Percentiles rank a stretch among this genome's conserved stretches.
phyloP scores from a whole-genome alignment of 1,139 yeast species.

The Geotrichum cucujoidarum region DNA sequence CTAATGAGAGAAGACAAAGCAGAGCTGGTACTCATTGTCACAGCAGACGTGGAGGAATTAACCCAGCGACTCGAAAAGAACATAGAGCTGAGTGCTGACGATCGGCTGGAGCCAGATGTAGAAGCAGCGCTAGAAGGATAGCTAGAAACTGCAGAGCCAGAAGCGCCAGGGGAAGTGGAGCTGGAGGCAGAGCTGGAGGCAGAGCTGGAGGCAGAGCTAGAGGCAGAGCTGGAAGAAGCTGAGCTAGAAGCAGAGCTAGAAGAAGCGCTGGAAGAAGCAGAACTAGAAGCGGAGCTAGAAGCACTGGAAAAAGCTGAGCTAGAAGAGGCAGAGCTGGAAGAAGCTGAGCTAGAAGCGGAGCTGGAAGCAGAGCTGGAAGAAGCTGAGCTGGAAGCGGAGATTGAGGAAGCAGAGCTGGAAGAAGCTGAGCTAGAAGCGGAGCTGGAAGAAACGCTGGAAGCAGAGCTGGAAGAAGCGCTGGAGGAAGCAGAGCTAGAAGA shows the following conservation, averaged over 20 bases:
- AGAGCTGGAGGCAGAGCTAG: conserved; percentile 3
- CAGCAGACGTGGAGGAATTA: too few species aligned
- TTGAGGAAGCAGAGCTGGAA: conserved; percentile 1
- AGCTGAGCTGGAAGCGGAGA: conserved; percentile 1
- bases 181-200: background rate
- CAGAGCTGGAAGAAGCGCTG: conserved; percentile 1
- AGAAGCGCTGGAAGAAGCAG: conserved; percentile 4
- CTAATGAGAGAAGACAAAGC: background rate
- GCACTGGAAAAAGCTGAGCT: background rate
- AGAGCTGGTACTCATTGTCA: too few species aligned
- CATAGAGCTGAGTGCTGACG: too few species aligned
- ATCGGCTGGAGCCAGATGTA: too few species aligned
- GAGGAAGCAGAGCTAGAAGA: conserved; percentile 8
- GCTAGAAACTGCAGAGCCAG: background rate
- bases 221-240: background rate
- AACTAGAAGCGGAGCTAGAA: too few species aligned
- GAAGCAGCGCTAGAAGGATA: background rate
- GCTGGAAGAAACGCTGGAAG: conserved; percentile 1
- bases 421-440: conserved; percentile 2
- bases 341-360: background rate
- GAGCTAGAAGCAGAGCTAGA: conserved; percentile 1
- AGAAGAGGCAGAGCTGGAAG: background rate
- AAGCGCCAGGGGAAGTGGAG: background rate
- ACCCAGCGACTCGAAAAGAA: too few species aligned
- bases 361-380: conserved; percentile 1